Evolutionary conservation across 164 flowering plant species (phyloP).

Genomic region (Aristolochia contorta): DNA sequence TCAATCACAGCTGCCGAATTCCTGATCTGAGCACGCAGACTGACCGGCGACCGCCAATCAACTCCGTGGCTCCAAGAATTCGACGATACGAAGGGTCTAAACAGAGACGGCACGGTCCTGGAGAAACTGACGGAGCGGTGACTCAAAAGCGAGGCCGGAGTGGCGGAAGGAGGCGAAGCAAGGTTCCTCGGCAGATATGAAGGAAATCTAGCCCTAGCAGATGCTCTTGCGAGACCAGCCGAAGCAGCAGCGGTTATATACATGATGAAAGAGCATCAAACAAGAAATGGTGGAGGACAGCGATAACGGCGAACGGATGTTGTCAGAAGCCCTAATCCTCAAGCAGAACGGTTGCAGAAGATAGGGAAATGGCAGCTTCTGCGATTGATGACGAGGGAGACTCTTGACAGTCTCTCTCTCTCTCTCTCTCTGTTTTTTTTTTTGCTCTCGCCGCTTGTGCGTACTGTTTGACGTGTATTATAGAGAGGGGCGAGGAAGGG

Average conservation of each 20-base stretch:
- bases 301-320: neutral
- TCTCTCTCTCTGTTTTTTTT: no score
- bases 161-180: conserved; percentile 8
- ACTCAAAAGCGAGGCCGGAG: conserved; percentile 10
- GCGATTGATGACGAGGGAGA: conserved; percentile 1
- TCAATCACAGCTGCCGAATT: conserved; percentile 39
- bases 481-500: no score
- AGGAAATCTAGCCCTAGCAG: conserved; percentile 18
- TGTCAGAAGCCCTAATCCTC: conserved; percentile 9
- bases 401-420: neutral
- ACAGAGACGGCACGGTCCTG: conserved; percentile 5
- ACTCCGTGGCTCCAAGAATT: conserved; percentile 41
- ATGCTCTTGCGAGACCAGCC: conserved; percentile 17
- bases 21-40: conserved; percentile 57
- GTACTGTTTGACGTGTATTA: neutral
- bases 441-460: neutral
- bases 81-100: conserved; percentile 23
- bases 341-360: conserved; percentile 3
- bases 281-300: neutral
- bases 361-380: conserved; percentile 6
- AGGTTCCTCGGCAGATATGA: conserved; percentile 14
- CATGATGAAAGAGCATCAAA: conserved; percentile 16
- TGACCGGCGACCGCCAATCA: conserved; percentile 54
- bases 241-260: conserved; percentile 14
- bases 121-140: conserved; percentile 14